These are phyloP conservation scores for Pythium inflatum DNA, from an alignment of 352 stramenopile species.

Conservation along the genomic window DNA sequence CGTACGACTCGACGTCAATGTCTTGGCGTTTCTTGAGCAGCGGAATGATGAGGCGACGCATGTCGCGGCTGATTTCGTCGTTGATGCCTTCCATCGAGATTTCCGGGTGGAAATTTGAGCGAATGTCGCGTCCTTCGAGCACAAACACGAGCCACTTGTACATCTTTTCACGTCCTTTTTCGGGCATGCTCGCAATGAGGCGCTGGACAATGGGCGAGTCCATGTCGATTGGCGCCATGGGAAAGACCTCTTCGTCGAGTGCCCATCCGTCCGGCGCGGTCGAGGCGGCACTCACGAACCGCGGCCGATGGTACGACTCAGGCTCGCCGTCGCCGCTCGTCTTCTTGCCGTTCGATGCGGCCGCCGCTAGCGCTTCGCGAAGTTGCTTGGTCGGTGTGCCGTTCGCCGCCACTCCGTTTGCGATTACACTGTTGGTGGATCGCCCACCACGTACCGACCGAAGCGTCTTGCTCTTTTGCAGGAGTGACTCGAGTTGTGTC, in stretches of 20 bases:
- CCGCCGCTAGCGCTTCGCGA: conserved; percentile 20
- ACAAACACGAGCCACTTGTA: conserved; percentile 77
- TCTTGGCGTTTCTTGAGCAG: conserved; percentile 73
- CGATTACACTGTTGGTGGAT: not conserved
- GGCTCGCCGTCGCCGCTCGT: not conserved
- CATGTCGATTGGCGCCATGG: conserved; percentile 70
- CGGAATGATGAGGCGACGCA: conserved; percentile 71
- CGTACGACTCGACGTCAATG: conserved; percentile 64
- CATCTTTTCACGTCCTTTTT: conserved; percentile 66
- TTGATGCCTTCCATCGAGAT: conserved; percentile 73
- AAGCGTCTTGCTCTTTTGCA: conserved; percentile 60
- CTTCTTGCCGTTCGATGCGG: conserved; percentile 15
- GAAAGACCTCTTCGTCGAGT: conserved; percentile 70
- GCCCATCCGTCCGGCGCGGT: conserved; percentile 52
- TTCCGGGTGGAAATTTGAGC: conserved; percentile 71
- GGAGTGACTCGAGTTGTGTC: conserved; percentile 50
- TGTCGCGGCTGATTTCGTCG: conserved; percentile 63
- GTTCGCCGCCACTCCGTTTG: conserved; percentile 6
- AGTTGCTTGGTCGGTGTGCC: conserved; percentile 25
- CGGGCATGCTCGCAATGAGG: conserved; percentile 67
- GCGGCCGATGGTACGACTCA: conserved; percentile 12
- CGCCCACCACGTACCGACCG: conserved; percentile 63
- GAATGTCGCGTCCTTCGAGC: conserved; percentile 71
- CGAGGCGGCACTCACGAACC: conserved; percentile 34
- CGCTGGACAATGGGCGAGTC: conserved; percentile 76